Base-by-base conservation (phyloP, 495 filamentous ascomycete species). In the Cenococcum geophilum region DNA sequence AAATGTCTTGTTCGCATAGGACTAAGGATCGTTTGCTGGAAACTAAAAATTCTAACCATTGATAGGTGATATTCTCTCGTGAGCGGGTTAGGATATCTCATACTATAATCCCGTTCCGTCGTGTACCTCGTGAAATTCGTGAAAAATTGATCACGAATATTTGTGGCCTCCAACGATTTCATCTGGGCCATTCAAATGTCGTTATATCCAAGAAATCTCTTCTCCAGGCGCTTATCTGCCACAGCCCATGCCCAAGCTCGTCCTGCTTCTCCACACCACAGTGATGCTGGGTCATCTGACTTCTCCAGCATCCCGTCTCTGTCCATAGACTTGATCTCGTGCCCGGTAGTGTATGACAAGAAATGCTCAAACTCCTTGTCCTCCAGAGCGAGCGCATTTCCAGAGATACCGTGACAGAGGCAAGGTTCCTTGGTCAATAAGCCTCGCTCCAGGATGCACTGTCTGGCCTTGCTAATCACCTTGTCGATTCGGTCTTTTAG, bases 361-460 rank as follows among this genome's bases (percentile, higher is more conserved):
- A 85, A 82, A 57, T 78, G 76, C 53, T 82, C 71, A 57, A 77
- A 76, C 32, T 76, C 67, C 48, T 67, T 55, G 18, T 72, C 70
- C 16, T 74, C 73, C 40, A 77, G 68, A 12, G 73, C 73, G 64
- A 88, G 66, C 0, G 82, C 81, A 68, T 88, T 88, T 2, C 83
- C 81, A 20, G 79, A 75, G n/a, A 83, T 80, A 0, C 83, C 84
- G 69, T 87, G 84, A 68, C 83, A 87, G 18, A 88, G 65, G 62
- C 79, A 83, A 0, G 85, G 83, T 70, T 82, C 79, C 65, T 86
- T 88, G 5, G 73, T 80, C 65, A 88, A 62, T 47, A 86, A 50
- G 4, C 84, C 85, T 42, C 78, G 65, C 22, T 72, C 67, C 75
- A 77, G 75, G 18, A 82, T 75, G 55, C 78, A 78, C 35, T 73